phyloP scores from a whole-genome alignment of 2,329 filamentous ascomycete species.

The Sclerotinia subarctica region DNA sequence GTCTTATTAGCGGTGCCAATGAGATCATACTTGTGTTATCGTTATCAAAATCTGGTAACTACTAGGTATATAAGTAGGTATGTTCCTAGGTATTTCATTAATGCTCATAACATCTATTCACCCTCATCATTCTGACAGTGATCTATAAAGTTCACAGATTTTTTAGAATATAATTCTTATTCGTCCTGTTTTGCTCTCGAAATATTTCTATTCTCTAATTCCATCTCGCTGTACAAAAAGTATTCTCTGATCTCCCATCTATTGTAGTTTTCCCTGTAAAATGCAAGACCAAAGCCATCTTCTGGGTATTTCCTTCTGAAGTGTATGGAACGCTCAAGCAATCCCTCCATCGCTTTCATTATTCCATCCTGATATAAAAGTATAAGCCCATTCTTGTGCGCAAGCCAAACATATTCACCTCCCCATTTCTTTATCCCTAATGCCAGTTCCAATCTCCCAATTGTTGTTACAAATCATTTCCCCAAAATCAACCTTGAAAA shows the following conservation, averaged over 20 bases:
- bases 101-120: not conserved
- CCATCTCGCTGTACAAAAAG: not conserved
- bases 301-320: not conserved
- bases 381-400: not conserved
- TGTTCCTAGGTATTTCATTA: too few species aligned
- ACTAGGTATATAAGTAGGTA: too few species aligned
- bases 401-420: not conserved
- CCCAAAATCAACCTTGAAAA: not conserved
- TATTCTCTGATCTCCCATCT: not conserved
- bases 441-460: conserved; percentile 8
- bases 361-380: not conserved
- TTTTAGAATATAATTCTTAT: not conserved
- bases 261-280: not conserved
- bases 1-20: not conserved
- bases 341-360: not conserved
- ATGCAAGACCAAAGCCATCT: not conserved
- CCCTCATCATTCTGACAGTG: not conserved
- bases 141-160: too few species aligned
- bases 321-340: not conserved
- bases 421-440: not conserved
- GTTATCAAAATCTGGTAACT: not conserved
- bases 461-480: conserved; percentile 13
- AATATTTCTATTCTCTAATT: not conserved
- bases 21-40: not conserved
- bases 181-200: not conserved